These are phyloP conservation scores for Candida arabinofermentans DNA, from an alignment of 805 yeast species.

Conservation along the genomic window DNA sequence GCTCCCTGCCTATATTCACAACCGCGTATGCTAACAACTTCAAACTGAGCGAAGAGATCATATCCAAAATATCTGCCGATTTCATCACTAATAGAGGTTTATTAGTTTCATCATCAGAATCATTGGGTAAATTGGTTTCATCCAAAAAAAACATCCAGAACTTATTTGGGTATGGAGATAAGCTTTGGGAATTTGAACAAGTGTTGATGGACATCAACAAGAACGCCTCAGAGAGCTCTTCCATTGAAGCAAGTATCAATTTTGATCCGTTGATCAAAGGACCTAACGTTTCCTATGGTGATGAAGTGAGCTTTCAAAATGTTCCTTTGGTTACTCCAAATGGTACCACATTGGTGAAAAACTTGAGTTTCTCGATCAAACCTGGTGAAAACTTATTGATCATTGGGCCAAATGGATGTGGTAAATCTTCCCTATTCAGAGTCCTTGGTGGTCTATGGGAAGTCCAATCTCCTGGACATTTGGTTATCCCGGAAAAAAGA, in stretches of 20 bases:
- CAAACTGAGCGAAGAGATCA: constrained; percentile 38
- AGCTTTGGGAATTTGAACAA: constrained; percentile 67
- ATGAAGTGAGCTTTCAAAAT: constrained; percentile 64
- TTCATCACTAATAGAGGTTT: constrained; percentile 87
- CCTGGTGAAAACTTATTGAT: constrained; percentile 83
- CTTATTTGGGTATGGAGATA: constrained; percentile 73
- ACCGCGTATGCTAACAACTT: constrained; percentile 33
- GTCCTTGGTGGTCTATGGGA: constrained; percentile 95
- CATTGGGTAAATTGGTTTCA: constrained; percentile 81
- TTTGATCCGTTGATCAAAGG: constrained; percentile 28
- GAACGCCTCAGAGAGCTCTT: constrained; percentile 20
- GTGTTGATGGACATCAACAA: constrained; percentile 49
- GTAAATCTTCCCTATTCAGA: constrained; percentile 88
- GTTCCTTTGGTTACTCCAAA: constrained; percentile 87
- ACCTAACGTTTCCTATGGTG: constrained; percentile 39
- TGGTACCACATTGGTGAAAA: constrained; percentile 64
- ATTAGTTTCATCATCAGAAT: constrained; percentile 77
- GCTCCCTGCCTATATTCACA: constrained; percentile 81
- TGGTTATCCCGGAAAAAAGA: constrained; percentile 60
- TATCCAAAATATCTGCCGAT: constrained; percentile 56
- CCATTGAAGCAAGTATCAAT: constrained; percentile 13
- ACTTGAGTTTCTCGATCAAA: constrained; percentile 65
- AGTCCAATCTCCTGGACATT: constrained; percentile 48
- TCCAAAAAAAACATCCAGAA: constrained; percentile 82
- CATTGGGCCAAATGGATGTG: constrained; percentile 96